These are phyloP conservation scores for Phaeoacremonium minimum DNA, from an alignment of 2,329 filamentous ascomycete species.

Conservation along the genomic window DNA sequence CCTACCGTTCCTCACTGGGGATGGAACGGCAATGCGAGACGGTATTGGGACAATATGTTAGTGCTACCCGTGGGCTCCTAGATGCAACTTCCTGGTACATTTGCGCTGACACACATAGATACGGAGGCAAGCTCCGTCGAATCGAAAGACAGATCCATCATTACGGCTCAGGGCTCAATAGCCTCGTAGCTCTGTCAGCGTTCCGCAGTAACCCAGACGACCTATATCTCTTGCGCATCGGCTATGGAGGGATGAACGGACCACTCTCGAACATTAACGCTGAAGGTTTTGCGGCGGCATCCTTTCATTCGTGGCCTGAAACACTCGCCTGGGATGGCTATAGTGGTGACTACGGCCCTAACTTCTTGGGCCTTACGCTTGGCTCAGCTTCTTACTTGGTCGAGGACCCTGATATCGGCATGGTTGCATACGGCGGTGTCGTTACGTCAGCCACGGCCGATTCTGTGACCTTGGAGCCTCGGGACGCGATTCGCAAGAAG, in stretches of 20 bases:
- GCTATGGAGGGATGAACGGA: conserved; percentile 48
- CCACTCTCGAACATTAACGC: conserved; percentile 51
- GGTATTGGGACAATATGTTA: conserved; percentile 57
- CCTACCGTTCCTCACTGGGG: conserved; percentile 57
- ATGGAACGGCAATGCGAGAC: conserved; percentile 56
- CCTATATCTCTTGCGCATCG: conserved; percentile 46
- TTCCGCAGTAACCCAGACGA: conserved; percentile 42
- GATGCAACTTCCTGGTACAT: no score
- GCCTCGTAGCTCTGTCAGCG: conserved; percentile 46
- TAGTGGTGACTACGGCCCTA: conserved; percentile 53
- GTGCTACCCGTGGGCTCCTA: conserved; percentile 7
- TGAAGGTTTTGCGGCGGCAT: conserved; percentile 48
- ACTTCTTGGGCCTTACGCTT: conserved; percentile 46
- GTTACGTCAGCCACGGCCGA: conserved; percentile 16
- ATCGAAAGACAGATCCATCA: conserved; percentile 53
- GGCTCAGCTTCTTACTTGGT: conserved; percentile 46
- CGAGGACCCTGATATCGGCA: conserved; percentile 35
- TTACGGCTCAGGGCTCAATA: conserved; percentile 56
- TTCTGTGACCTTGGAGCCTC: conserved; percentile 29
- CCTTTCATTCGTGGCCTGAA: conserved; percentile 54
- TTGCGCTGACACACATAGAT: conserved; percentile 21
- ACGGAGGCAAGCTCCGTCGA: conserved; percentile 33
- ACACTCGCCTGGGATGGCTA: conserved; percentile 52
- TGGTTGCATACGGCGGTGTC: conserved; percentile 46
- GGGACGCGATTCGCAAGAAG: conserved; percentile 39